Evolutionary conservation across 345 rosid genomes (phyloP), one percentile per base, ranked within the genome.

Genomic region (Ceriops zippeliana): DNA sequence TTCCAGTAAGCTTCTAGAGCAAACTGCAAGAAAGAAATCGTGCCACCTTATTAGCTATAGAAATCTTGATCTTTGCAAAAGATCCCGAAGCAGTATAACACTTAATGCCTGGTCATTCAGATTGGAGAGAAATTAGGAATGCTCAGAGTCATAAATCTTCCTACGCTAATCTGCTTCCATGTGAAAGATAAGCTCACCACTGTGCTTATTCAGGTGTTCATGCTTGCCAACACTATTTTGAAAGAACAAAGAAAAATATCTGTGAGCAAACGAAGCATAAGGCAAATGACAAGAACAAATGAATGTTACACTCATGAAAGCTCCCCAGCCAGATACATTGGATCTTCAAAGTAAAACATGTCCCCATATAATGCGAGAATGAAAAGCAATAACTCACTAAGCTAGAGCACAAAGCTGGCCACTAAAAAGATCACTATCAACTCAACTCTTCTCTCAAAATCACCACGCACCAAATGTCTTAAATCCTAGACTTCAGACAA

Each of bases 271-370:
- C 47, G 46, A 37, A 53, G 65, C 58, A 35, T 51, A 6, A 52
- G 42, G 16, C 24, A 46, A 17, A 11, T 16, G 59, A 49, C 26
- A 58, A 7, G 46, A 52, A 52, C 35, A 47, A 68, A 75, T 70
- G 51, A 66, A 19, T 32, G 47, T 58, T 82, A 96, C 99, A 96
- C 92, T 96, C 80, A 96, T 79, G 83, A 96, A 96, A 73, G 99
- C 99, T 80, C 99, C 98, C 99, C 99, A 96, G 30, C 99, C 99
- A 70, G 97, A 96, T 62, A 96, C 87, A 79, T 96, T 92, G 20
- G 97, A 96, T 78, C 80, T 87, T 75, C 99, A 97, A 56, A 96
- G 97, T 75, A 96, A 86, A 72, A 96, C 99, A 96, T 96, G 89
- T 53, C 77, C 67, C 68, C 37, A 52, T 46, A 10, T 7, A 5